Conservation (phyloP, 495 filamentous ascomycete genomes). For the Aspergillus sparsus region DNA sequence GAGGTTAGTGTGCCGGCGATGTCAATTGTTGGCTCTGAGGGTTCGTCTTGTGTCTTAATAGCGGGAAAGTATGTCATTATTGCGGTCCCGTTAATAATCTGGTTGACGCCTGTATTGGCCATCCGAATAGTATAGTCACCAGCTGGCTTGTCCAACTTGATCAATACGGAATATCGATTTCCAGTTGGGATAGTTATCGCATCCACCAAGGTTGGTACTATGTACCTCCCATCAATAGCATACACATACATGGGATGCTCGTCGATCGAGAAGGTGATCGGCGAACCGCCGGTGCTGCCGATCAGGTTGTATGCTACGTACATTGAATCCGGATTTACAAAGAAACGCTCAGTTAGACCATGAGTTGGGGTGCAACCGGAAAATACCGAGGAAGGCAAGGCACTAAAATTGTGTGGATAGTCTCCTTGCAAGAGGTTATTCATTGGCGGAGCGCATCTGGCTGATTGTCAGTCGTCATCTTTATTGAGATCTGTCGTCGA, state of each 20-base stretch:
- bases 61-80: slow-evolving; percentile 29
- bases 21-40: slow-evolving; percentile 44
- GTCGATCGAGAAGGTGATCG: slow-evolving; percentile 40
- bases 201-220: slow-evolving; percentile 37
- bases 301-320: slow-evolving; percentile 40
- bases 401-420: slow-evolving; percentile 22
- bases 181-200: slow-evolving; percentile 35
- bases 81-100: slow-evolving; percentile 40
- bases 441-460: slow-evolving; percentile 20
- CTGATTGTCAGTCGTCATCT: slow-evolving; percentile 6
- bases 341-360: slow-evolving; percentile 31
- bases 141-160: slow-evolving; percentile 36
- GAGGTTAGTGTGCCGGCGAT: slow-evolving; percentile 39
- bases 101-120: slow-evolving; percentile 33
- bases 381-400: slow-evolving; percentile 21
- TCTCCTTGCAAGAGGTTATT: slow-evolving; percentile 13
- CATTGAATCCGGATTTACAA: slow-evolving; percentile 26
- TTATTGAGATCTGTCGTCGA: background rate
- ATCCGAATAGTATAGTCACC: slow-evolving; percentile 43
- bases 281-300: slow-evolving; percentile 29
- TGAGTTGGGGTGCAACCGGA: slow-evolving; percentile 35
- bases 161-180: slow-evolving; percentile 41
- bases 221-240: slow-evolving; percentile 44
- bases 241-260: slow-evolving; percentile 47
- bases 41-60: slow-evolving; percentile 4